These are phyloP conservation scores for Rhodotorula sp. DNA, from an alignment of 1,284 basidiomycete species.

Conservation along the genomic window DNA sequence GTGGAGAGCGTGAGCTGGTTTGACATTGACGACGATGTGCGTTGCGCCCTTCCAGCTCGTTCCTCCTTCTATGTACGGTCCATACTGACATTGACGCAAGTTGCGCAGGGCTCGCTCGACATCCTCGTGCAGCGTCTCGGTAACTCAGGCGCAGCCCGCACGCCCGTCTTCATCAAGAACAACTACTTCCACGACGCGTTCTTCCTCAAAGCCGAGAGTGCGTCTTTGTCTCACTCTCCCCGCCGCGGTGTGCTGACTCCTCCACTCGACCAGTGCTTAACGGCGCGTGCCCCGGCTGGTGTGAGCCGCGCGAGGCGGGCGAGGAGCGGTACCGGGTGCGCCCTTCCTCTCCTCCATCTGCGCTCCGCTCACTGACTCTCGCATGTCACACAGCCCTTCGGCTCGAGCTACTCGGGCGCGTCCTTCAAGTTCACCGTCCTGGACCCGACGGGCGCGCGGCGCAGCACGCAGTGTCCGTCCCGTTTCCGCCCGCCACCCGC, in stretches of 20 bases:
- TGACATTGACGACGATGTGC: slow-evolving; percentile 93
- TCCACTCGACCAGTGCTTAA: slow-evolving; percentile 70
- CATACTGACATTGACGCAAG: not conserved
- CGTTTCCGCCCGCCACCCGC: not conserved
- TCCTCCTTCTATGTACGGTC: not conserved
- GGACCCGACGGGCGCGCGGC: slow-evolving; percentile 84
- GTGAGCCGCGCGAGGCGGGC: slow-evolving; percentile 65
- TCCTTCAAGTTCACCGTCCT: slow-evolving; percentile 97
- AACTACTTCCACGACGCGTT: slow-evolving; percentile 99
- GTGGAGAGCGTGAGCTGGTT: slow-evolving; percentile 78
- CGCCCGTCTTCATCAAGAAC: slow-evolving; percentile 84
- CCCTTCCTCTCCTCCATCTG: not conserved
- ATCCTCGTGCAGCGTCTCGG: slow-evolving; percentile 74
- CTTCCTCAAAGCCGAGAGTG: slow-evolving; percentile 77
- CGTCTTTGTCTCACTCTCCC: slow-evolving; percentile 51
- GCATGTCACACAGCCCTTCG: slow-evolving; percentile 76
- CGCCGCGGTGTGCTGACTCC: not conserved
- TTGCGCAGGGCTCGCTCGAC: slow-evolving; percentile 80
- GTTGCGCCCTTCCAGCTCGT: slow-evolving; percentile 49
- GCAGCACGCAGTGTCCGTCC: slow-evolving; percentile 78
- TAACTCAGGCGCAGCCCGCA: slow-evolving; percentile 54
- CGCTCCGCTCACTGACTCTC: not conserved
- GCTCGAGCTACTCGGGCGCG: slow-evolving; percentile 89
- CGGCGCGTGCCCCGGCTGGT: slow-evolving; percentile 84
- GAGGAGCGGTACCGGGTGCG: slow-evolving; percentile 49